A percentile compares a stretch with the other conserved stretches of the same genome.
phyloP scores from a whole-genome alignment of 192 early-diverging fungal species.

The Phlyctochytrium arcticum region DNA sequence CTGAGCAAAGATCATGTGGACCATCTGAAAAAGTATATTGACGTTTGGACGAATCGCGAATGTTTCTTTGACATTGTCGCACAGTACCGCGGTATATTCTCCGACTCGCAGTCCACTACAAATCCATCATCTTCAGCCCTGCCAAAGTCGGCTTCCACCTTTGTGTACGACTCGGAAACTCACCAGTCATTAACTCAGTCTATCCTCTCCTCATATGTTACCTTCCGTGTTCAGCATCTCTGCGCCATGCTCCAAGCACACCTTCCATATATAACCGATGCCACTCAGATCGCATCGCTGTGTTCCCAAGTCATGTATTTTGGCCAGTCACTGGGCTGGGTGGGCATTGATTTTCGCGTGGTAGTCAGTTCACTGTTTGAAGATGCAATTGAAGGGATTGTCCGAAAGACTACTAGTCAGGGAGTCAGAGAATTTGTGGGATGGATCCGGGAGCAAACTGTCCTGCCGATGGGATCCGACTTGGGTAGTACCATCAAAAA shows the following conservation, averaged over 20 bases:
- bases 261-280: slow-evolving; percentile 58
- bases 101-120: slow-evolving; percentile 12
- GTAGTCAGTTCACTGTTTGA: slow-evolving; percentile 60
- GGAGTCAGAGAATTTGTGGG: slow-evolving; percentile 48
- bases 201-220: slow-evolving; percentile 66
- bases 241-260: slow-evolving; percentile 34
- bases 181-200: slow-evolving; percentile 36
- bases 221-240: slow-evolving; percentile 42
- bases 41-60: slow-evolving; percentile 61
- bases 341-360: slow-evolving; percentile 72
- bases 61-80: slow-evolving; percentile 77
- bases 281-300: slow-evolving; percentile 33
- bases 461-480: neutral
- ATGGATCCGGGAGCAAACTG: slow-evolving; percentile 17
- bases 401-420: slow-evolving; percentile 43
- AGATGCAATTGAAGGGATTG: slow-evolving; percentile 51
- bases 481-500: neutral
- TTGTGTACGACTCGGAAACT: slow-evolving; percentile 13
- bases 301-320: slow-evolving; percentile 77
- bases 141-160: slow-evolving; percentile 5
- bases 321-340: slow-evolving; percentile 71
- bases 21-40: slow-evolving; percentile 71
- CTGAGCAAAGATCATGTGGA: slow-evolving; percentile 44
- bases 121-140: neutral
- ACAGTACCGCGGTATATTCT: slow-evolving; percentile 76